Conservation (phyloP, 2,329 filamentous ascomycete genomes). For the Talaromyces islandicus region DNA sequence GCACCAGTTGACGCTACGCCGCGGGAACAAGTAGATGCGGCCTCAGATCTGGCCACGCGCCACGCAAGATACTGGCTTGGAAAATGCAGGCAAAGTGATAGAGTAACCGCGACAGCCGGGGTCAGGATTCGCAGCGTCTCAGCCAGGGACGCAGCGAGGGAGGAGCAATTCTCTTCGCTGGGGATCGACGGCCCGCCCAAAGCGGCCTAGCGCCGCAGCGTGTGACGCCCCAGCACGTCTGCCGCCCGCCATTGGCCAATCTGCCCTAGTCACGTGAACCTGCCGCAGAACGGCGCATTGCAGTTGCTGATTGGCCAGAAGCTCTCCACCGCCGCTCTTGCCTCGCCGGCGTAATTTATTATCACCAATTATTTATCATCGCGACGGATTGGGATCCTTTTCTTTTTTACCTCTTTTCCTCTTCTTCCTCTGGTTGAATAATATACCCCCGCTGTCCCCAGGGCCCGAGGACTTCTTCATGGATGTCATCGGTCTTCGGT, state of each 20-base stretch:
- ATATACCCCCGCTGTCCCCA: background rate
- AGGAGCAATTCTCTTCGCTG: conserved; percentile 9
- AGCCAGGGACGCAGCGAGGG: conserved; percentile 9
- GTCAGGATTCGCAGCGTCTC: conserved; percentile 4
- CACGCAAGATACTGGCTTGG: background rate
- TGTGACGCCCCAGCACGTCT: conserved; percentile 2
- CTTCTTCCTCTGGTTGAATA: too few relatives aligned
- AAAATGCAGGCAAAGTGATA: background rate
- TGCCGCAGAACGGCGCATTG: background rate
- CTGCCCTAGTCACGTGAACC: background rate
- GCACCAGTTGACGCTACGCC: conserved; percentile 11
- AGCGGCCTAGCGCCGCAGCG: conserved; percentile 5
- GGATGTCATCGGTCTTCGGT: conserved; percentile 38
- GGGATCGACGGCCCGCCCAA: conserved; percentile 9
- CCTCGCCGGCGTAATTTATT: background rate
- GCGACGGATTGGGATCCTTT: conserved; percentile 1
- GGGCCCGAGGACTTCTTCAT: conserved; percentile 23
- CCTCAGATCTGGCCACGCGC: background rate
- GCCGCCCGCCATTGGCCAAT: background rate
- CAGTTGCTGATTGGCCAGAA: conserved; percentile 7
- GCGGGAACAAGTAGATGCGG: conserved; percentile 10
- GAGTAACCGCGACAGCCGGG: background rate
- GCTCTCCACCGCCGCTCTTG: conserved; percentile 5
- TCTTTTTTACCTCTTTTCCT: too few relatives aligned
- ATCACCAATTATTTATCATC: background rate